Evolutionary conservation across 495 filamentous ascomycete species (phyloP), one percentile per base, ranked within the genome.

Genomic region (Sphaerosporella brunnea): DNA sequence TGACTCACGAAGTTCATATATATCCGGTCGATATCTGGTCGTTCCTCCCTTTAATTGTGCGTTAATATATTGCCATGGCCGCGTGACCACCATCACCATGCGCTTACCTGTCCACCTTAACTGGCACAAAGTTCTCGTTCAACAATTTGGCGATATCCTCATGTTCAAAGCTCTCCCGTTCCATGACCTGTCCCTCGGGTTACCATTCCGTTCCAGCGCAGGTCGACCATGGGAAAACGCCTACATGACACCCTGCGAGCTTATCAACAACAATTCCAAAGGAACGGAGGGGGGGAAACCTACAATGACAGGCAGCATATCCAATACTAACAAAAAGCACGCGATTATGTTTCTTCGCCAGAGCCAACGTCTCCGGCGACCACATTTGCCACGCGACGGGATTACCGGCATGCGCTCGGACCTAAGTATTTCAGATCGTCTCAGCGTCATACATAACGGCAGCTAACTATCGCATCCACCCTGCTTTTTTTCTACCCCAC

Each of bases 241-340:
- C 55, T 59, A 59, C 56, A 59, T 59, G 56, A 39, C 56, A 59
- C 62, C 62, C 62, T 64, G 9, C 8, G 7, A 28, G 3, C 15
- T 9, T 11, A 10, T 8, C 18, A 46, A 34, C 24, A 46, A 28
- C 43, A 32, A n/a, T 15, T 2, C 5, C 25, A 4, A 34, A 24
- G 21, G n/a, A 39, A 48, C 8, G 15, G 18, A 35, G 23, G 9
- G 18, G 40, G 40, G 9, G n/a, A 43, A 43, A 16, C 79, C 55
- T 64, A 90, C 86, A 90, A 64, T 97, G 92, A 66, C 90, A 95
- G 25, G 90, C 86, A 1, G 82, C 79, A 65, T 94, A 96, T 20
- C 90, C 90, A 60, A 96, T 93, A 61, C 87, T 93, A 47, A 96
- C 70, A 62, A 95, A 96, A 26, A 97, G 73, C 46, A 93, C 70